Base-by-base conservation (phyloP, 2,329 filamentous ascomycete species). In the Graphilbum fragrans region DNA sequence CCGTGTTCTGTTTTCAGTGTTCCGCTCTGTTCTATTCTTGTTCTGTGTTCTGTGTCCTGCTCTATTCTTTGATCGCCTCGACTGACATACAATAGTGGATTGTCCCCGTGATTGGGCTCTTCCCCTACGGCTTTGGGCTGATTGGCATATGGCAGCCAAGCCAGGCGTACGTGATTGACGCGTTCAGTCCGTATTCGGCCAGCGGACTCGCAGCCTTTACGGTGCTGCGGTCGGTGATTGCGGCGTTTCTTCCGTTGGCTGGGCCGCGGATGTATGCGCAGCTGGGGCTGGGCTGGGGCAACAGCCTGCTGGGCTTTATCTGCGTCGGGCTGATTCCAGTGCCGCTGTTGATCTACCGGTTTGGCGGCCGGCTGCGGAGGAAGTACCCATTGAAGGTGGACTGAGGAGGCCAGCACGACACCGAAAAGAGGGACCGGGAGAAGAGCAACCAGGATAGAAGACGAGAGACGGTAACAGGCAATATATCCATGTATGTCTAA, bases 131-230 rank as follows among this genome's bases (percentile, higher is more conserved):
- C 2, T 51, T 55, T 17, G 58, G 56, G 33, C 49, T 57, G 11
- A 54, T 60, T 25, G 54, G 55, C 33, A 38, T 57, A 12, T 58
- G 55, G 45, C 49, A 60, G 41, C 57, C 58, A 8, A 47, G 59
- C 19, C 54, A 50, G 14, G 55, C 57, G 20, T 82, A 82, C 49
- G 62, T 81, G 16, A 70, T 81, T 12, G 77, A 82, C 47, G 67
- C 67, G 2, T 81, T 71, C 51, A 62, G 66, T 0, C 55, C 63
- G 34, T 71, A 77, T 46, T 72, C 75, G 1, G 77, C 79, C 22
- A 66, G 63, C 17, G 77, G 70, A 0, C 66, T 77, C 1, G 77
- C 77, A 0, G 77, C 76, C 1, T 77, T 65, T 43, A 76, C 74
- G 0, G 68, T 80, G 1, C 54, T 81, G 5, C 58, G 77, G 19